These are phyloP conservation scores for Pezicula radicicola DNA, from an alignment of 2,329 filamentous ascomycete genomes.

Conservation along the genomic window DNA sequence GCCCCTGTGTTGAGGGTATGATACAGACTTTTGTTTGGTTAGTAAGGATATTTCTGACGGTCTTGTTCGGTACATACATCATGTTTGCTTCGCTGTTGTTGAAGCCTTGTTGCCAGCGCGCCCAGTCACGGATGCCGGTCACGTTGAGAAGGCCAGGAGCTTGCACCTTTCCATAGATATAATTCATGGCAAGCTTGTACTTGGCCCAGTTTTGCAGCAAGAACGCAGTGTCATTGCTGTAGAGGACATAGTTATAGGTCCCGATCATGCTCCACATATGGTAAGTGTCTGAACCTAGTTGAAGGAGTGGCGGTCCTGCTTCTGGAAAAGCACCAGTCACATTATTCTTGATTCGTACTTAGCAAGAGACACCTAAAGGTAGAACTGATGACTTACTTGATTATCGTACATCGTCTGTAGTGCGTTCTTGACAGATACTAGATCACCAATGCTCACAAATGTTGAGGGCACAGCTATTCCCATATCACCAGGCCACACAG, in stretches of 20 bases:
- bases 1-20: conserved; percentile 44
- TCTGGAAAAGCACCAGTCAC: conserved; percentile 19
- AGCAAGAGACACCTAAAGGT: not conserved
- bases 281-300: conserved; percentile 16
- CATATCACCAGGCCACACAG: conserved; percentile 58
- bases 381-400: conserved; percentile 16
- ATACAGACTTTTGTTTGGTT: conserved; percentile 30
- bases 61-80: conserved; percentile 23
- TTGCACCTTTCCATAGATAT: conserved; percentile 37
- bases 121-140: conserved; percentile 42
- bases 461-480: conserved; percentile 48
- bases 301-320: conserved; percentile 20
- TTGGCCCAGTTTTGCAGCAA: conserved; percentile 39
- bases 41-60: not conserved
- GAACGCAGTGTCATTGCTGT: conserved; percentile 40
- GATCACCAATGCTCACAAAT: conserved; percentile 44
- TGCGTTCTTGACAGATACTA: conserved; percentile 44
- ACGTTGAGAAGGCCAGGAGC: conserved; percentile 37
- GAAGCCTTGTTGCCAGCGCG: conserved; percentile 39
- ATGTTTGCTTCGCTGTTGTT: conserved; percentile 43
- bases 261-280: conserved; percentile 47
- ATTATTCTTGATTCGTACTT: conserved; percentile 13
- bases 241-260: conserved; percentile 48
- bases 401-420: conserved; percentile 39
- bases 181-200: conserved; percentile 44